Conservation (phyloP, 208 protist species). For the Crithidia thermophila region DNA sequence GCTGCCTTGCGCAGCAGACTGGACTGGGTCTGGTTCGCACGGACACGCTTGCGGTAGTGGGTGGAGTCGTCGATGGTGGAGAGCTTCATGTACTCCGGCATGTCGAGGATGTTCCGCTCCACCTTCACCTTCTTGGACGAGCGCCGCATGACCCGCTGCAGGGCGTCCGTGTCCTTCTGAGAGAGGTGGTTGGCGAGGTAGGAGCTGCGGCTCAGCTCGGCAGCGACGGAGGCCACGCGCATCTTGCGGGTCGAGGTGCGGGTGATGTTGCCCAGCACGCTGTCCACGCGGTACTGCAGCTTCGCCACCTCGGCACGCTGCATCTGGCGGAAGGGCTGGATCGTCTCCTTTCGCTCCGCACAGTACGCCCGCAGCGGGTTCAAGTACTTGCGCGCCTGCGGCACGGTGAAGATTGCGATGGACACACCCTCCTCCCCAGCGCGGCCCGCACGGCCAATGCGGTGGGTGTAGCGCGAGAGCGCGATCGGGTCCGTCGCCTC, state of each 20-base stretch:
- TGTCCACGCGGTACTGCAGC: constrained; percentile 89
- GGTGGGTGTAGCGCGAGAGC: constrained; percentile 95
- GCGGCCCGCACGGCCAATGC: constrained; percentile 94
- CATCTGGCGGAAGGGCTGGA: constrained; percentile 80
- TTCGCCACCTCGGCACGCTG: constrained; percentile 74
- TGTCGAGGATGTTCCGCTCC: constrained; percentile 86
- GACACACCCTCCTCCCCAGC: constrained; percentile 88
- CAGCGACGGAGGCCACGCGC: constrained; percentile 78
- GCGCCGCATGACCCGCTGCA: constrained; percentile 79
- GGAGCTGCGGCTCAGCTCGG: constrained; percentile 90
- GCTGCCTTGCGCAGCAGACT: constrained; percentile 35
- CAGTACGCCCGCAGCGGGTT: constrained; percentile 66
- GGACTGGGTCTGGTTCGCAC: constrained; percentile 52
- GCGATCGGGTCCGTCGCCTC: constrained; percentile 68
- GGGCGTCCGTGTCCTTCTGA: constrained; percentile 88
- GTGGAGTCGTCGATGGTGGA: constrained; percentile 59
- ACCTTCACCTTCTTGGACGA: constrained; percentile 82
- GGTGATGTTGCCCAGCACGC: constrained; percentile 73
- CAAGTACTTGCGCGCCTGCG: constrained; percentile 68
- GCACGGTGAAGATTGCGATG: constrained; percentile 86
- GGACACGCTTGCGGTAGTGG: constrained; percentile 81
- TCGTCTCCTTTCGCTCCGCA: constrained; percentile 37
- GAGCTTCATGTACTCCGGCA: constrained; percentile 90
- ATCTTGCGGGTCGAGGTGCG: constrained; percentile 80
- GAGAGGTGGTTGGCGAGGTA: constrained; percentile 91